Conservation (phyloP, 306 rosid species). For the Acacia acuminata region DNA sequence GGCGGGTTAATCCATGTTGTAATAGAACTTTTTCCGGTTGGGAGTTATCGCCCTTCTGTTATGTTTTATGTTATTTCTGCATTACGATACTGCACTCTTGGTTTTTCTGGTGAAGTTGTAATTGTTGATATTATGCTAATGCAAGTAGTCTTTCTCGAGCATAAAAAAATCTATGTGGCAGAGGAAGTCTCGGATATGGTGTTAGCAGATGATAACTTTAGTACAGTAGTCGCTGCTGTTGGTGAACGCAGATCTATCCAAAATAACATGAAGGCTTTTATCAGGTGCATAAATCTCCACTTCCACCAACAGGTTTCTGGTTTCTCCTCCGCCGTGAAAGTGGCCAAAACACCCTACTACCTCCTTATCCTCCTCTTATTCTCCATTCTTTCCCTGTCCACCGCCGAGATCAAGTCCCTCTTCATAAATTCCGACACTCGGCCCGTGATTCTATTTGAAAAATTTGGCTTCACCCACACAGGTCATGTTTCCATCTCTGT, state of each 20-base stretch:
- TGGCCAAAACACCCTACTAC: conserved; percentile 47
- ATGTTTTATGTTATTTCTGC: too few relatives aligned
- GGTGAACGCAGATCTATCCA: conserved; percentile 96
- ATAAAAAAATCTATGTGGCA: conserved; percentile 61
- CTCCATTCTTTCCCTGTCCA: conserved; percentile 34
- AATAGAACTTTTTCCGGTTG: too few relatives aligned
- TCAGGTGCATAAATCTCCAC: conserved; percentile 52
- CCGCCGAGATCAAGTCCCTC: conserved; percentile 81
- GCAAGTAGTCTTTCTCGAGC: too few relatives aligned
- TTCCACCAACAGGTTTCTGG: background rate
- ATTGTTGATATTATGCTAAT: too few relatives aligned
- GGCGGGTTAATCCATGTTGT: too few relatives aligned
- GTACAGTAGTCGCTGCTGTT: conserved; percentile 91
- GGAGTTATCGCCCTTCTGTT: too few relatives aligned
- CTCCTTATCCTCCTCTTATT: conserved; percentile 34
- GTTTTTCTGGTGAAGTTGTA: too few relatives aligned
- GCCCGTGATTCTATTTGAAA: conserved; percentile 78
- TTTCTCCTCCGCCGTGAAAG: conserved; percentile 10
- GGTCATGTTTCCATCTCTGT: conserved; percentile 70
- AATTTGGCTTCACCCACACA: conserved; percentile 84
- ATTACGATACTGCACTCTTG: too few relatives aligned
- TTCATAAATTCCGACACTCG: conserved; percentile 66
- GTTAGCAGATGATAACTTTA: conserved; percentile 90
- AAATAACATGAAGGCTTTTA: conserved; percentile 94
- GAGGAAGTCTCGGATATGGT: conserved; percentile 98